Evolutionary conservation across 2,329 filamentous ascomycete genomes (phyloP), one percentile per base, ranked within the genome.

Genomic region (Paecilomyces niveus): DNA sequence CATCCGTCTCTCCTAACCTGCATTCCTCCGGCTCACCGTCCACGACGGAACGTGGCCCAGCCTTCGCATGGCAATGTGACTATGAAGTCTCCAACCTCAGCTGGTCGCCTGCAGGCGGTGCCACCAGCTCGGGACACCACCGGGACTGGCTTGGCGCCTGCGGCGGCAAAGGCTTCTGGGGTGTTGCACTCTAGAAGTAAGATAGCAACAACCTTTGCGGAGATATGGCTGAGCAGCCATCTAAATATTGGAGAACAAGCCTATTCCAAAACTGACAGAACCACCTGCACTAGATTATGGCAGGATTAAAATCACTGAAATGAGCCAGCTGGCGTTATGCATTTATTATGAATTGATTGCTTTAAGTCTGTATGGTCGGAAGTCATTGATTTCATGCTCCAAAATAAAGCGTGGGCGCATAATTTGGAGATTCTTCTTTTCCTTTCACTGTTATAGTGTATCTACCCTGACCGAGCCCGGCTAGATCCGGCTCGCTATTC

Each of bases 31-130:
- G 65, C 6, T 59, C 69, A 15, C 62, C 71, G 3, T 69, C 72
- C 22, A 73, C 74, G 31, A 65, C 66, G 13, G 77, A 79, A 58
- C 73, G 77, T 18, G 76, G 77, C 1, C 77, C 77, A 4, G 73
- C 74, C 1, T 76, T 75, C 6, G 73, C 71, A 22, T 79, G 77
- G 76, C 70, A 77, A 57, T 78, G 74, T 60, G 75, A 76, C 52
- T 79, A 75, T 61, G 77, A 79, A 66, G 70, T 79, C 5, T 75
- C 75, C 24, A 79, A 79, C 62, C 70, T 79, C 57, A 78, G 75
- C 60, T 79, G 77, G 77, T 77, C 77, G 8, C 77, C 77, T 11
- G 70, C 73, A 52, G 70, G 69, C 7, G 70, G 72, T n/a, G 69
- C 73, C 32, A 74, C 69, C 49, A 63, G 59, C 54, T 61, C 68